Evolutionary conservation across 805 yeast species (phyloP).

Genomic region (Schizosaccharomyces osmophilus): DNA sequence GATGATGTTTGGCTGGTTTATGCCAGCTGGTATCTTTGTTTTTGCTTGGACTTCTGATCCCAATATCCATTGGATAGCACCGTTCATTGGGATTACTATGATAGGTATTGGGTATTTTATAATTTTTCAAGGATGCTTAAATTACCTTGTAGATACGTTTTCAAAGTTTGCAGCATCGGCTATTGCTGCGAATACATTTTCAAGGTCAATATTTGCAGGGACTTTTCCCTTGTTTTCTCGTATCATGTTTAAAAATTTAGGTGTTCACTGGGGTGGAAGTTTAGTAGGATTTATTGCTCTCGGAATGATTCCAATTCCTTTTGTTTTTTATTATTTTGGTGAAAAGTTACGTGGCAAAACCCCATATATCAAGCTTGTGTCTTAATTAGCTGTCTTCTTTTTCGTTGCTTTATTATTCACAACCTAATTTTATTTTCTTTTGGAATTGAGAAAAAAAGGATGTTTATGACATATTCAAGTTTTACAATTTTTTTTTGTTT

Average conservation of each 20-base stretch:
- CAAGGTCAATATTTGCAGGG: conserved; percentile 31
- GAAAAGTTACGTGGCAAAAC: conserved; percentile 5
- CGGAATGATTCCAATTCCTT: conserved; percentile 30
- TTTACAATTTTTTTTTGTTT: too few species aligned
- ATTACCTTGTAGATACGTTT: conserved; percentile 51
- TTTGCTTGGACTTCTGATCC: conserved; percentile 35
- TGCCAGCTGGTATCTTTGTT: conserved; percentile 32
- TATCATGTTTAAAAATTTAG: conserved; percentile 31
- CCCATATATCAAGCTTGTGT: neutral
- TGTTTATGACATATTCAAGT: too few species aligned
- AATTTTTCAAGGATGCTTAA: conserved; percentile 39
- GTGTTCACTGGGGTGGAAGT: conserved; percentile 34
- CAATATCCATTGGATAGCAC: neutral
- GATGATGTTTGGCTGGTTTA: conserved; percentile 19
- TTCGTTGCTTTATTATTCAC: too few species aligned
- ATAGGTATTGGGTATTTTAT: conserved; percentile 36
- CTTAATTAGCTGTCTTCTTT: neutral
- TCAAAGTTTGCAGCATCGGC: conserved; percentile 44
- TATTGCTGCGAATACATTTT: conserved; percentile 53
- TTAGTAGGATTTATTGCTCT: conserved; percentile 27
- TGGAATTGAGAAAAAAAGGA: too few species aligned
- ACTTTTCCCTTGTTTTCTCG: conserved; percentile 32
- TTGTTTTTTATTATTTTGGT: conserved; percentile 27
- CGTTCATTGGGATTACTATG: conserved; percentile 31
- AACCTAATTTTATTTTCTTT: too few species aligned